Percentiles rank a stretch among this genome's conserved stretches.
phyloP scores from a whole-genome alignment of 495 filamentous ascomycete species.

The Saxophila tyrrhenica region DNA sequence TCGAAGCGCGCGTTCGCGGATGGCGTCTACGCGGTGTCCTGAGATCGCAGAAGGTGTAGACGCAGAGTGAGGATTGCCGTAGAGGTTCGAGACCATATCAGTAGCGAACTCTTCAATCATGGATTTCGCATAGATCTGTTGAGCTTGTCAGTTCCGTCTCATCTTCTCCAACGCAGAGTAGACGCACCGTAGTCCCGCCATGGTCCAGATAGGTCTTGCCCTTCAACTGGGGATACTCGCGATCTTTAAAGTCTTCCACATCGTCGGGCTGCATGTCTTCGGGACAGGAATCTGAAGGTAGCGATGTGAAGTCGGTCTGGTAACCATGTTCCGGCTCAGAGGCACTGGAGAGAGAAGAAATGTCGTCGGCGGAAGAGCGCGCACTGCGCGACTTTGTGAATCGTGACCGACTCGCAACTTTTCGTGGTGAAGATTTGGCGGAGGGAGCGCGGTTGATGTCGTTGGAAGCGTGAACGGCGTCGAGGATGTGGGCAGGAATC shows the following conservation, averaged over 20 bases:
- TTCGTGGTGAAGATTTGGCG: background rate
- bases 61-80: slow-evolving; percentile 67
- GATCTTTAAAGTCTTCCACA: slow-evolving; percentile 28
- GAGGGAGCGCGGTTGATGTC: slow-evolving; percentile 2
- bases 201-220: slow-evolving; percentile 59
- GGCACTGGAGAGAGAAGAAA: slow-evolving; percentile 8
- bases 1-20: slow-evolving; percentile 44
- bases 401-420: background rate
- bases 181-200: slow-evolving; percentile 49
- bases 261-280: slow-evolving; percentile 16
- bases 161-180: background rate
- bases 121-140: slow-evolving; percentile 49
- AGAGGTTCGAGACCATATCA: slow-evolving; percentile 47
- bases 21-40: slow-evolving; percentile 46
- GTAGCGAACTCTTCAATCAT: slow-evolving; percentile 47
- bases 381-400: background rate
- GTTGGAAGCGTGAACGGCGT: slow-evolving; percentile 9
- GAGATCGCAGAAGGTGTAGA: slow-evolving; percentile 53
- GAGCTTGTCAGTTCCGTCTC: no score
- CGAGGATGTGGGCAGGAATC: slow-evolving; percentile 9
- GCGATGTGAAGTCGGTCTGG: slow-evolving; percentile 15
- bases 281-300: slow-evolving; percentile 1
- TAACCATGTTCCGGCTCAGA: slow-evolving; percentile 14
- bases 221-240: slow-evolving; percentile 36
- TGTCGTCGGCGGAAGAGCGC: slow-evolving; percentile 5